Evolutionary conservation across 345 rosid species (phyloP), one percentile per base, ranked within the genome.

Genomic region (Populus simonii): DNA sequence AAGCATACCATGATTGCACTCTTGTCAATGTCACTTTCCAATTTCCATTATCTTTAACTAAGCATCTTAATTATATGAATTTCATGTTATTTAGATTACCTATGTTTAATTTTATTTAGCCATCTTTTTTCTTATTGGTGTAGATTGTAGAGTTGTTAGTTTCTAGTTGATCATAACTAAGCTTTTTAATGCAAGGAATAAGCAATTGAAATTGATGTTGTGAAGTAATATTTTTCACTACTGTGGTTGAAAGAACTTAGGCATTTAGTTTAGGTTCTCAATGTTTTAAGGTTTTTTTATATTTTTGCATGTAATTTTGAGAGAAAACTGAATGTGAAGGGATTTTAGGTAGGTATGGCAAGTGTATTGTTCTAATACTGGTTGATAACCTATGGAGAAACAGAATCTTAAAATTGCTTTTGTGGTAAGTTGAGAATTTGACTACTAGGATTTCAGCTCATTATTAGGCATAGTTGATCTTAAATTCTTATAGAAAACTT

Each of bases 1-100:
- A 96, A 20, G 20, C 94, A 65, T 89, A 71, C 87, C 87, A 77
- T 59, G 88, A 89, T 78, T 89, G 98, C 84, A 93, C 99, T 65
- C 93, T 96, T 68, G 90, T 93, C 51, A 96, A 93, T 98, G 99
- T 95, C 12, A 68, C 72, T 53, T 73, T 15, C 23, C 12, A 68
- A 70, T 53, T 73, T 15, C 23, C 49, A 22, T 7, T 25, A 35
- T 8, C 59, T 31, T 5, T 8, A 25, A 20, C 8, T 43, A 71
- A 49, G 22, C 57, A 39, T 15, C 11, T 47, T 20, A 27, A 20
- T 29, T 33, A 43, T 67, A 11, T 70, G 31, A 62, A 63, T 43
- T 25, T 25, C n/a, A 55, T 53, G 31, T 41, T 36, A 15, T 18
- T 70, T 77, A 45, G 70, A 31, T 31, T 31, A 22, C 15, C 49